Evolutionary conservation across 106 monocot species (phyloP).

Genomic region (Allium sativum): DNA sequence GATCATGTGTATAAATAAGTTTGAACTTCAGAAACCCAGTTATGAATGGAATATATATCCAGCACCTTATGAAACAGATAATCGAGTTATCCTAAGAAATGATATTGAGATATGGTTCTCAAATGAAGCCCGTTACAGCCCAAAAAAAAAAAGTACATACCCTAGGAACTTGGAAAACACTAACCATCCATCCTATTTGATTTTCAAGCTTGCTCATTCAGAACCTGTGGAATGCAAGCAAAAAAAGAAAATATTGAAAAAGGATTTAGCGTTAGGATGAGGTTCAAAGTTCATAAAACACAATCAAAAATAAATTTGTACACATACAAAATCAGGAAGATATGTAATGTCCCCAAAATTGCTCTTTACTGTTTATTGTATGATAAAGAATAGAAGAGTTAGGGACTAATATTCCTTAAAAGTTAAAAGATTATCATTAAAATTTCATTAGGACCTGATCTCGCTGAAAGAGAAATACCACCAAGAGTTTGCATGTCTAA

Average conservation of each 20-base stretch:
- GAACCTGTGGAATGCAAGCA: constrained; percentile 13
- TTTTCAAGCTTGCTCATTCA: constrained; percentile 15
- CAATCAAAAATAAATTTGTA: background rate
- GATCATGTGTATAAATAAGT: too few relatives aligned
- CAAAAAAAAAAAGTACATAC: constrained; percentile 19
- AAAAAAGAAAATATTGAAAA: background rate
- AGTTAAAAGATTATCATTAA: background rate
- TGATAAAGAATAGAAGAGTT: background rate
- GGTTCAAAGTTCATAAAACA: background rate
- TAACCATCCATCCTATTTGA: constrained; percentile 15
- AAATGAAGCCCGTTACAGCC: too few relatives aligned
- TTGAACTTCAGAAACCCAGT: too few relatives aligned
- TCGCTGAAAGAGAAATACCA: constrained; percentile 25
- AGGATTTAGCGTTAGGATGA: background rate
- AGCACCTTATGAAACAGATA: background rate
- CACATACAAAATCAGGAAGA: constrained; percentile 45
- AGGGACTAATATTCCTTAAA: background rate
- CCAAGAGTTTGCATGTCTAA: constrained; percentile 12
- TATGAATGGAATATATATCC: too few relatives aligned
- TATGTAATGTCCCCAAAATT: constrained; percentile 26
- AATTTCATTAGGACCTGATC: constrained; percentile 32
- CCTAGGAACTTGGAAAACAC: constrained; percentile 39
- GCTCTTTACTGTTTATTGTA: constrained; percentile 52
- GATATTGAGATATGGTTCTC: too few relatives aligned
- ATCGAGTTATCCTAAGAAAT: background rate